Base-by-base conservation (phyloP, 176 grass and related monocot species). In the Phoenix dactylifera region DNA sequence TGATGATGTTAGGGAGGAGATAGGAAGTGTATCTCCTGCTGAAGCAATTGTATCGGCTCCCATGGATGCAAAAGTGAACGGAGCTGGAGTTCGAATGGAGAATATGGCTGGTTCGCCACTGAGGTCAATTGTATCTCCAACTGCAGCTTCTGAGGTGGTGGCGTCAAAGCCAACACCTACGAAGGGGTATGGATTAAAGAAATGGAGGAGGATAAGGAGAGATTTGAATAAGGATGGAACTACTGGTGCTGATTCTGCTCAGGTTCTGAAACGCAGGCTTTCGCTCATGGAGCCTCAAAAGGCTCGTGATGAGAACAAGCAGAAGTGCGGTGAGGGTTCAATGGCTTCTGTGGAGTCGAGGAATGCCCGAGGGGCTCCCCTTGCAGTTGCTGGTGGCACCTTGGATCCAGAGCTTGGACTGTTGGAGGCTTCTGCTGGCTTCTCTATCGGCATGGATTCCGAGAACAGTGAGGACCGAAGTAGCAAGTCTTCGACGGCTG, bases 391-490 rank as follows among this genome's bases (percentile, higher is more conserved):
- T 30, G 62, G 80, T 4, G n/a, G 59, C 32, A 63, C 24, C 50
- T 68, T 83, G 25, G 70, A 73, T 49, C 70, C 64, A 48, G 70
- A 64, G 17, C 82, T 80, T 39, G 60, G 72, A 59, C 17, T 72
- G 20, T 48, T 86, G 54, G 57, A 77, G 55, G 52, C 61, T 3
- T 63, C 73, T 74, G 7, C 60, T 22, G 75, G 78, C 1, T 96
- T 96, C 70, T 67, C 77, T 4, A 52, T 90, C 10, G 91, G 85
- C 23, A 62, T 81, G 0, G 82, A 95, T 26, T 86, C 86, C n/a
- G 74, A 79, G 35, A 77, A 79, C 62, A 80, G 83, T 65, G 86
- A 96, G 57, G 77, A 85, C 67, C n/a, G 72, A 57, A 77, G 68
- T 68, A 82, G 86, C 79, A 87, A 48, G 66, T 80, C 77, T 16